Base-by-base conservation (phyloP, 2,329 filamentous ascomycete species). In the Chrysoporthe deuterocubensis region DNA sequence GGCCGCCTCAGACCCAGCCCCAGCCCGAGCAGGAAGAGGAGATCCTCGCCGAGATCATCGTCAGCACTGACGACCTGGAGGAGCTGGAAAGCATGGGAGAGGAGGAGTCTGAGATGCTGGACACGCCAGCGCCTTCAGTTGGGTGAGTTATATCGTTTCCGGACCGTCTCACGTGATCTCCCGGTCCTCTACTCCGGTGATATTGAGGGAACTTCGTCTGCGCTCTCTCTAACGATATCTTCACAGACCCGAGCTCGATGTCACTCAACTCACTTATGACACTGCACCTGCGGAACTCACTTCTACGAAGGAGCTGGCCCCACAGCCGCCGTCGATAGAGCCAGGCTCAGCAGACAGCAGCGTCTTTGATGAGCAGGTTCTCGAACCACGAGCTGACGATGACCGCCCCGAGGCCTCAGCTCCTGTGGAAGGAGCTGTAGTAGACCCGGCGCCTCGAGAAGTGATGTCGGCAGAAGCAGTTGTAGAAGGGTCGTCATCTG, bases 11-110 rank as follows among this genome's bases (percentile, higher is more conserved):
- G 7, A 21, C 18, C 57, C 57, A 8, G 14, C 42, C 40, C 9
- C 37, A 21, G 58, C 62, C 57, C 4, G 64, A 50, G 46, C 40
- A 48, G n/a, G 65, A 43, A 14, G 75, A 75, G 59, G 78, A 81
- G 48, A 78, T 79, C 44, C 79, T 77, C 3, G 76, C 78, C 4
- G 81, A 82, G 69, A 84, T 84, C 37, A 73, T 83, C 4, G 82
- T 83, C 21, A 82, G 81, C 77, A 82, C 80, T 42, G 81, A 78
- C 65, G 75, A 78, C 16, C 81, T 82, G 76, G 77, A 81, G 26
- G 67, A 56, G 4, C 58, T 70, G 32, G 78, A 80, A 75, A 76
- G 78, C 37, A 68, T 75, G 32, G 75, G 74, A 68, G 69, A 72
- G 48, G 62, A 57, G 7, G 46, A 44, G 4, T 67, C 73, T 37